Conservation (phyloP, 345 rosid genomes). For the Brassica rapa region DNA sequence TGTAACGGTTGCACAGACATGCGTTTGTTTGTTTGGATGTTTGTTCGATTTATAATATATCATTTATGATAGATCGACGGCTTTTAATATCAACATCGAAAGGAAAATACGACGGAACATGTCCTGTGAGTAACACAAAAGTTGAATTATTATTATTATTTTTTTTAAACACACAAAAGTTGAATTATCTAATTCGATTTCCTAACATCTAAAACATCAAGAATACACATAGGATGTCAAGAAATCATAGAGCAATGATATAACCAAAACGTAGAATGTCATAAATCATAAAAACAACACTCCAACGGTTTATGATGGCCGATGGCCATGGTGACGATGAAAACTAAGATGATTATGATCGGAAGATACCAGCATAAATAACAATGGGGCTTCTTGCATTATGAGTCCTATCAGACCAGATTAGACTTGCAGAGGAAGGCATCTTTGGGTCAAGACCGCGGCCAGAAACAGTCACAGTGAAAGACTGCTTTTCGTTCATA, state of each 20-base stretch:
- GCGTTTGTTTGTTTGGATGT: too few relatives aligned
- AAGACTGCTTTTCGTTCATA: conserved; percentile 44
- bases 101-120: neutral
- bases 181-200: neutral
- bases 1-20: too few relatives aligned
- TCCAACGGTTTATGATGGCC: neutral
- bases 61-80: too few relatives aligned
- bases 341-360: neutral
- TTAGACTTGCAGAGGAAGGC: conserved; percentile 33
- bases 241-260: neutral
- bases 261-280: neutral
- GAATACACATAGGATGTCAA: neutral
- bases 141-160: neutral
- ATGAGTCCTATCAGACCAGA: conserved; percentile 45
- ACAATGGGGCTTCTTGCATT: conserved; percentile 42
- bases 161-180: neutral
- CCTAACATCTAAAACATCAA: neutral
- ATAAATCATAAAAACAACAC: neutral
- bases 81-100: neutral
- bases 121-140: neutral
- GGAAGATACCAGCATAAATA: conserved; percentile 25
- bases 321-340: neutral
- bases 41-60: too few relatives aligned
- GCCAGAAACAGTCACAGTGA: conserved; percentile 44
- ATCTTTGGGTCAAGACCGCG: neutral